Conservation (phyloP, 2,329 filamentous ascomycete genomes). For the Aaosphaeria pasadenensis region DNA sequence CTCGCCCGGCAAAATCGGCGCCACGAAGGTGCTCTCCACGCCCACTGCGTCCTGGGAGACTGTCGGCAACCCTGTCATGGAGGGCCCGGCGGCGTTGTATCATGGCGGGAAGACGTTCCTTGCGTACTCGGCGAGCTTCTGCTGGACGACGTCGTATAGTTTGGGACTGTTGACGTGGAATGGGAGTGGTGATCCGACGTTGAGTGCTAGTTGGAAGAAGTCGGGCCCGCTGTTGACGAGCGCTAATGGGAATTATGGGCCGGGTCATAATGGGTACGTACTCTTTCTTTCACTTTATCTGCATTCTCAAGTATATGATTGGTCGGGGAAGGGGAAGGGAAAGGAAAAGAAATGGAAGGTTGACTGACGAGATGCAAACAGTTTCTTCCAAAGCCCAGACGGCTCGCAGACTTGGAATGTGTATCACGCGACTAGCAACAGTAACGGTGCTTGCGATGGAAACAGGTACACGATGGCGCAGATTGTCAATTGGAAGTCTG, state of each 20-base stretch:
- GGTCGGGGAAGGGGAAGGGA: neutral
- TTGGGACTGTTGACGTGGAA: slow-evolving; percentile 55
- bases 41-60: slow-evolving; percentile 53
- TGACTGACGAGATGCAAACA: neutral
- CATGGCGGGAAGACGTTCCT: slow-evolving; percentile 53
- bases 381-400: slow-evolving; percentile 58
- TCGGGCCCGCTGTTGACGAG: slow-evolving; percentile 51
- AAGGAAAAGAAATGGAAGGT: neutral
- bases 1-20: slow-evolving; percentile 44
- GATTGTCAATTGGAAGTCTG: slow-evolving; percentile 48
- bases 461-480: slow-evolving; percentile 55
- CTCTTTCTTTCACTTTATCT: no score
- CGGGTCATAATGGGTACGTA: slow-evolving; percentile 52
- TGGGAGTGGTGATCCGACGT: slow-evolving; percentile 46
- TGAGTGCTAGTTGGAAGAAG: slow-evolving; percentile 50
- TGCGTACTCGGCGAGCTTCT: slow-evolving; percentile 55
- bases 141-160: slow-evolving; percentile 55
- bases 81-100: slow-evolving; percentile 55
- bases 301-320: no score
- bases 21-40: slow-evolving; percentile 49
- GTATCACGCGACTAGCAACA: slow-evolving; percentile 54
- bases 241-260: slow-evolving; percentile 57
- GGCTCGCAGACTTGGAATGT: slow-evolving; percentile 54
- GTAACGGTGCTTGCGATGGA: slow-evolving; percentile 51
- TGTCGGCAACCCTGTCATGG: slow-evolving; percentile 51